These are phyloP conservation scores for Morella rubra DNA, from an alignment of 306 rosid genomes.

Conservation along the genomic window DNA sequence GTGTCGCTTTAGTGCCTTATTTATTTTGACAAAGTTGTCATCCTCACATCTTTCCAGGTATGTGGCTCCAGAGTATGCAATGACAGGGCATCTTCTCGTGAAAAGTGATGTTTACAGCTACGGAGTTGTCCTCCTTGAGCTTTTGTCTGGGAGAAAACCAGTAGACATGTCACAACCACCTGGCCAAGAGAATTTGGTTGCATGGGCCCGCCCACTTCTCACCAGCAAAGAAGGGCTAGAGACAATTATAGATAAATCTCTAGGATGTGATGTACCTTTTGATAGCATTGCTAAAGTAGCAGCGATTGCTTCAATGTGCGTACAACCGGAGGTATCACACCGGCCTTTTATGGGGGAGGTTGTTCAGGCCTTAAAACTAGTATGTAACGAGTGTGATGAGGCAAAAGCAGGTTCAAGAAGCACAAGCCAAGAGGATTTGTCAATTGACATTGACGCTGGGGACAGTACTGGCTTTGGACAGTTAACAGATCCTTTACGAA, in stretches of 20 bases:
- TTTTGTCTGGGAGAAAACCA: constrained; percentile 79
- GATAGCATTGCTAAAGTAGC: constrained; percentile 83
- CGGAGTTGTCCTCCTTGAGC: constrained; percentile 91
- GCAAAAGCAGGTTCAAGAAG: constrained; percentile 44
- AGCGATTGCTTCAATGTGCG: constrained; percentile 93
- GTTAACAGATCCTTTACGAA: constrained; percentile 43
- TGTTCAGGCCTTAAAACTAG: constrained; percentile 87
- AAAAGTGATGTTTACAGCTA: constrained; percentile 94
- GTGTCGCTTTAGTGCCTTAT: background rate
- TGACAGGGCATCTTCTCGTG: constrained; percentile 93
- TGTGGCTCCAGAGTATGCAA: constrained; percentile 91
- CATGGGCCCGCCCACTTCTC: constrained; percentile 84
- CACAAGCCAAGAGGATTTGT: constrained; percentile 50
- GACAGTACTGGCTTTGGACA: constrained; percentile 45
- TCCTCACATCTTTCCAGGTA: constrained; percentile 45
- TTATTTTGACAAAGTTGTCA: background rate
- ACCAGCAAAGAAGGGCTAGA: constrained; percentile 63
- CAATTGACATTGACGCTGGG: constrained; percentile 39
- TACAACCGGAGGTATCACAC: constrained; percentile 78
- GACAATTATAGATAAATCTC: constrained; percentile 49
- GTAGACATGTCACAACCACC: constrained; percentile 91
- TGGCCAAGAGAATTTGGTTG: constrained; percentile 81
- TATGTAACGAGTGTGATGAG: constrained; percentile 66
- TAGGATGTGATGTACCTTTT: constrained; percentile 51
- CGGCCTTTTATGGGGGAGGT: constrained; percentile 97